A percentile compares a stretch with the other conserved stretches of the same genome.
Conservation (phyloP, 2,329 filamentous ascomycete genomes). For the Plectosphaerella plurivora region DNA sequence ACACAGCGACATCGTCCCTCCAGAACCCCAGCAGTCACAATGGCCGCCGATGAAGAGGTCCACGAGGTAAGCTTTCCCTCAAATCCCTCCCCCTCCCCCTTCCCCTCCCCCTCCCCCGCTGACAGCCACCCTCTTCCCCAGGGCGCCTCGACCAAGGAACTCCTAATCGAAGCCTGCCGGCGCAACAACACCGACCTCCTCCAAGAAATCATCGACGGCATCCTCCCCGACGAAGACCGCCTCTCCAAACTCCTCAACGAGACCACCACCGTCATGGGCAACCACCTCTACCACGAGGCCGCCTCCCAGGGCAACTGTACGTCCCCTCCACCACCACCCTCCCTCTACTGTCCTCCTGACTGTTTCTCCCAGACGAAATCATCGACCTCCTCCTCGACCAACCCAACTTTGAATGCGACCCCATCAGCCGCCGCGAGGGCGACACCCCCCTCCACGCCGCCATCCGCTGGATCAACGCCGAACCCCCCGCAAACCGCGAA, state of each 20-base stretch:
- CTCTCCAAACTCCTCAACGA: conserved; percentile 78
- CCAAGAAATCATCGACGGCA: conserved; percentile 62
- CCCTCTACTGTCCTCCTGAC: no score
- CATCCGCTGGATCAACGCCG: conserved; percentile 70
- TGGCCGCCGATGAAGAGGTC: conserved; percentile 25
- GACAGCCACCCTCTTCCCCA: conserved; percentile 27
- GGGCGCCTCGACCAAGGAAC: conserved; percentile 82
- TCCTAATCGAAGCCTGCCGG: conserved; percentile 87
- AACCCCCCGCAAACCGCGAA: conserved; percentile 57
- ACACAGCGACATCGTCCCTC: neutral
- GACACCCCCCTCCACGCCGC: conserved; percentile 79
- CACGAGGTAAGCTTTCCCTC: conserved; percentile 29
- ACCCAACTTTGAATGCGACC: conserved; percentile 80
- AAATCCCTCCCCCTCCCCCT: neutral
- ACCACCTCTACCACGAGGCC: conserved; percentile 85
- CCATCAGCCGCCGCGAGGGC: conserved; percentile 62
- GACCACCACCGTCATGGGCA: conserved; percentile 80
- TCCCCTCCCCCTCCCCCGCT: neutral
- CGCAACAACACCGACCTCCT: conserved; percentile 89
- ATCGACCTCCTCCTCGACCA: conserved; percentile 81
- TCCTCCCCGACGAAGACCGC: conserved; percentile 54
- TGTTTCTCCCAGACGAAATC: conserved; percentile 72
- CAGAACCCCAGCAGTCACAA: conserved; percentile 3
- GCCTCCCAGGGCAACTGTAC: conserved; percentile 80
- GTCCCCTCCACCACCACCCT: conserved; percentile 24